Conservation (phyloP, 1,139 yeast species). For the Saccharomycopsis hybrid region DNA sequence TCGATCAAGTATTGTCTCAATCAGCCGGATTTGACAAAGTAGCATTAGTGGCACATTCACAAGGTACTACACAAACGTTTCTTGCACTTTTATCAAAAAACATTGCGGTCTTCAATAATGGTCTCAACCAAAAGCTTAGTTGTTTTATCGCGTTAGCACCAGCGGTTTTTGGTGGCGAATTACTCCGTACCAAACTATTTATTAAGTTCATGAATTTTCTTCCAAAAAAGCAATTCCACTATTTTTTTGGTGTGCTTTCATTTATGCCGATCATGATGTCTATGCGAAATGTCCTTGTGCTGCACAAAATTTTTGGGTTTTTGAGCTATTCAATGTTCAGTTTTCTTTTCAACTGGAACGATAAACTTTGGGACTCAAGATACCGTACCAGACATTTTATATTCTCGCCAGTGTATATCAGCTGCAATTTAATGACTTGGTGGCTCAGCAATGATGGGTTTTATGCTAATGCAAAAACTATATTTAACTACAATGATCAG, state of each 20-base stretch:
- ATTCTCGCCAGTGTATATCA: conserved; percentile 81
- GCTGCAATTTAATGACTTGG: conserved; percentile 82
- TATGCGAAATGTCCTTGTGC: conserved; percentile 39
- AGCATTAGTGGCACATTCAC: conserved; percentile 77
- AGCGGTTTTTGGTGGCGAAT: conserved; percentile 78
- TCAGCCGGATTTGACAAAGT: conserved; percentile 39
- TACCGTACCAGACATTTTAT: conserved; percentile 68
- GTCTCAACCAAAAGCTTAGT: conserved; percentile 45
- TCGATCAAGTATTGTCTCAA: conserved; percentile 49
- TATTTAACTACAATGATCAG: conserved; percentile 40
- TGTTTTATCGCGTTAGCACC: conserved; percentile 79
- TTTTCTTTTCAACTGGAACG: conserved; percentile 82
- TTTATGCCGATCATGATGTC: conserved; percentile 55
- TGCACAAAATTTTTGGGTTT: conserved; percentile 48
- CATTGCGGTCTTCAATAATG: conserved; percentile 22
- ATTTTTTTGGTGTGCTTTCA: conserved; percentile 54
- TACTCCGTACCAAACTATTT: conserved; percentile 52
- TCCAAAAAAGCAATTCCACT: conserved; percentile 35
- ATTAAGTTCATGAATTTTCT: conserved; percentile 34
- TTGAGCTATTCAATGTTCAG: conserved; percentile 75
- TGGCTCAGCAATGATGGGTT: conserved; percentile 57
- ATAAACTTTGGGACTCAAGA: conserved; percentile 64
- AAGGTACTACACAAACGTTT: conserved; percentile 85
- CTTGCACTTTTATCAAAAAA: conserved; percentile 36
- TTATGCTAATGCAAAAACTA: conserved; percentile 47